Evolutionary conservation across 2,329 filamentous ascomycete genomes (phyloP).

Genomic region (Colletotrichum sp.): DNA sequence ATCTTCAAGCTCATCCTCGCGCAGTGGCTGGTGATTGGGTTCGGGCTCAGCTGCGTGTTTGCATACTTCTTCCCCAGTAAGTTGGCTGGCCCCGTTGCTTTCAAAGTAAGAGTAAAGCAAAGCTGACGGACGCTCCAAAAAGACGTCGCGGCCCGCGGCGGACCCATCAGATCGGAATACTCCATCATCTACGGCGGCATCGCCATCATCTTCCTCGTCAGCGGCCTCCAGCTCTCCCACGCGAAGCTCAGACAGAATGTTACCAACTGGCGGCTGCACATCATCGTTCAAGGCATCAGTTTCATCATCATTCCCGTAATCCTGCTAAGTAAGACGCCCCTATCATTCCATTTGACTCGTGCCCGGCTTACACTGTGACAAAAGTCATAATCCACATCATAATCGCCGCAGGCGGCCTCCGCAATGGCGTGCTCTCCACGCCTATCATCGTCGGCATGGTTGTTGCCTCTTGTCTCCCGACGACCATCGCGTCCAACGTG

Average conservation of each 20-base stretch:
- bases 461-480: slow-evolving; percentile 71
- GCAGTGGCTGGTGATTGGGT: slow-evolving; percentile 71
- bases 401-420: slow-evolving; percentile 49
- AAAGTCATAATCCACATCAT: slow-evolving; percentile 51
- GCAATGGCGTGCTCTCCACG: slow-evolving; percentile 64
- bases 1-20: slow-evolving; percentile 45
- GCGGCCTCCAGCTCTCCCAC: slow-evolving; percentile 71
- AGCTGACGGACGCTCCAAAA: not conserved
- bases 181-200: slow-evolving; percentile 73
- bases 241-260: slow-evolving; percentile 65
- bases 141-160: slow-evolving; percentile 55
- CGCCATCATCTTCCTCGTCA: slow-evolving; percentile 73
- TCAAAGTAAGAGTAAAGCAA: not conserved
- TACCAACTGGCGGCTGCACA: slow-evolving; percentile 70
- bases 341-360: no score
- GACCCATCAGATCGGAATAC: slow-evolving; percentile 58
- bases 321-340: slow-evolving; percentile 51
- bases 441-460: slow-evolving; percentile 72
- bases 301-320: slow-evolving; percentile 71
- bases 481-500: slow-evolving; percentile 75
- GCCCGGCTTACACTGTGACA: not conserved
- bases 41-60: slow-evolving; percentile 57
- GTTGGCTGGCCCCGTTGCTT: slow-evolving; percentile 16
- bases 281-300: slow-evolving; percentile 70
- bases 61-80: slow-evolving; percentile 49